Percentiles rank a stretch among this genome's conserved stretches.
These are phyloP conservation scores for Cucurbita ficifolia DNA, from an alignment of 306 rosid species.

Conservation along the genomic window DNA sequence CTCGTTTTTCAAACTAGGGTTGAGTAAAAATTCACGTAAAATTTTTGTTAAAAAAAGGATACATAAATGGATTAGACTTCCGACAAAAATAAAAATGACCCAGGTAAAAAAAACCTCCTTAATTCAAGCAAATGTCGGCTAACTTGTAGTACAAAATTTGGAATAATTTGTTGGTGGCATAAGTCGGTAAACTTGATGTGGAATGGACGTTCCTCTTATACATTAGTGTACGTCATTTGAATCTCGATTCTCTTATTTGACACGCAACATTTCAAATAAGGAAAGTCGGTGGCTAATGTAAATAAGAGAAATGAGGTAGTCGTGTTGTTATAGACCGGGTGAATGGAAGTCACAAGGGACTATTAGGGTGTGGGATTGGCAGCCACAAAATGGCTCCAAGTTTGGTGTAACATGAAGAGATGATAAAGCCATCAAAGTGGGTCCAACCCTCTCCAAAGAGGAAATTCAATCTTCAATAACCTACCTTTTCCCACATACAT, in stretches of 20 bases:
- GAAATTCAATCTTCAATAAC: background rate
- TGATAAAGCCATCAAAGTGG: background rate
- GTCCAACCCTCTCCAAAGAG: background rate
- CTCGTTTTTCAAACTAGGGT: too few species aligned
- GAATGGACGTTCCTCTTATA: too few species aligned
- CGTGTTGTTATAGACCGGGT: background rate
- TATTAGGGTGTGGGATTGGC: background rate
- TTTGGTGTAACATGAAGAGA: background rate
- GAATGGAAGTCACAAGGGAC: background rate
- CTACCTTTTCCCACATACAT: background rate
- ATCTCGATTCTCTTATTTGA: background rate
- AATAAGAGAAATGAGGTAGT: background rate
- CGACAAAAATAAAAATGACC: too few species aligned
- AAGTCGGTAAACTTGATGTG: too few species aligned
- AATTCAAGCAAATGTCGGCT: background rate
- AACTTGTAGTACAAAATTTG: too few species aligned
- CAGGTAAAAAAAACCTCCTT: too few species aligned
- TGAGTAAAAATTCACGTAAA: too few species aligned
- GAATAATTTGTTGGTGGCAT: background rate
- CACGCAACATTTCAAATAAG: background rate
- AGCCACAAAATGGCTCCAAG: background rate
- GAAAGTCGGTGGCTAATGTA: background rate
- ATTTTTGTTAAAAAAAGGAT: too few species aligned
- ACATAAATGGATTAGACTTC: too few species aligned
- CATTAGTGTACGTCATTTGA: background rate